phyloP scores from a whole-genome alignment of 2,329 filamentous ascomycete genomes.

The Ophiostoma sp. region DNA sequence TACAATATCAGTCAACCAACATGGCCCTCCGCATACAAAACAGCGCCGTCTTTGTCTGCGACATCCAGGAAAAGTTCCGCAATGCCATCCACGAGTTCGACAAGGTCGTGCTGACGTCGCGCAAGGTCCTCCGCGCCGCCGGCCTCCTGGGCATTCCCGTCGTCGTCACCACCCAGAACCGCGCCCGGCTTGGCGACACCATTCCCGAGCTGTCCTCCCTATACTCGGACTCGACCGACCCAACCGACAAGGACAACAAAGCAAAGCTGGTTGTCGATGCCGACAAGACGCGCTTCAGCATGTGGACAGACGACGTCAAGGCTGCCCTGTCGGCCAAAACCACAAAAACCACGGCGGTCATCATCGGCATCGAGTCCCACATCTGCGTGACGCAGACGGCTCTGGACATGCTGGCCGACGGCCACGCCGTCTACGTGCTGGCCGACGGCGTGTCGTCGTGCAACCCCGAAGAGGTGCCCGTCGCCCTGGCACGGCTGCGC shows the following conservation, averaged over 20 bases:
- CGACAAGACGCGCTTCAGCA: conserved; percentile 89
- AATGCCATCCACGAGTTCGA: conserved; percentile 77
- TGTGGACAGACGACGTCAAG: conserved; percentile 68
- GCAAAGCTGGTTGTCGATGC: conserved; percentile 39
- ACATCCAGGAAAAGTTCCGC: conserved; percentile 91
- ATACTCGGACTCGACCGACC: conserved; percentile 39
- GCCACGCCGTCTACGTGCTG: conserved; percentile 78
- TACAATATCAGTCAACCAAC: not conserved
- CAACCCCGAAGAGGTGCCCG: conserved; percentile 71
- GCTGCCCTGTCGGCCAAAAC: conserved; percentile 28
- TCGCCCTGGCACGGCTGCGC: conserved; percentile 72
- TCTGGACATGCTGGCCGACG: conserved; percentile 68
- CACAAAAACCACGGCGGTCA: conserved; percentile 48
- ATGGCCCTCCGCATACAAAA: conserved; percentile 26
- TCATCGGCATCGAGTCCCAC: conserved; percentile 89
- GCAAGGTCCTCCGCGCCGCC: conserved; percentile 63
- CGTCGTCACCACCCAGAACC: conserved; percentile 81
- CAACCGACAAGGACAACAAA: conserved; percentile 24
- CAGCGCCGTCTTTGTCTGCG: conserved; percentile 64
- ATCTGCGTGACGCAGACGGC: conserved; percentile 93
- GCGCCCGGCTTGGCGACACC: conserved; percentile 70
- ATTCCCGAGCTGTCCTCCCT: conserved; percentile 62
- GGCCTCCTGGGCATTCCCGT: conserved; percentile 68
- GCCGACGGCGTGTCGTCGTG: conserved; percentile 87
- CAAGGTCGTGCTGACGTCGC: conserved; percentile 64